phyloP scores from a whole-genome alignment of 495 filamentous ascomycete species.

The Lindgomyces ingoldianus region DNA sequence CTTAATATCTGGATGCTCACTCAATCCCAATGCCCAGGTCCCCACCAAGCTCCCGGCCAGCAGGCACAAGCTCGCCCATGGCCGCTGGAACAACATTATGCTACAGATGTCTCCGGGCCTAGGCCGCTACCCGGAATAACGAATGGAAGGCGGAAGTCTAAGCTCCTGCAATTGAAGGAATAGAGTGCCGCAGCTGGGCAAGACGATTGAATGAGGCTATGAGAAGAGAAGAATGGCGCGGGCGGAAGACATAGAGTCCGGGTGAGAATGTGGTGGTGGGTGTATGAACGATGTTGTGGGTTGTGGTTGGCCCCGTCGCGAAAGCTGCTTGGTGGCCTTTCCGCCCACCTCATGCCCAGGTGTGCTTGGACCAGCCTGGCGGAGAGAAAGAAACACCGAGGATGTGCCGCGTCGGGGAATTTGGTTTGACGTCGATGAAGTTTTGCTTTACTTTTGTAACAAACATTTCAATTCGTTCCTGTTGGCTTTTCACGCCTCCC shows the following conservation, averaged over 20 bases:
- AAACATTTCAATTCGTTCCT: neutral
- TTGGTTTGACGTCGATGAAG: neutral
- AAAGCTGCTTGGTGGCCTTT: constrained; percentile 30
- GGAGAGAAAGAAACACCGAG: neutral
- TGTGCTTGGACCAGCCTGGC: too few relatives aligned
- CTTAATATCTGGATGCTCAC: constrained; percentile 52
- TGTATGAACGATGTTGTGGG: neutral
- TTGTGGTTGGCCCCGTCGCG: too few relatives aligned
- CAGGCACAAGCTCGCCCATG: constrained; percentile 36
- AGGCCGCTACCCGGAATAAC: neutral
- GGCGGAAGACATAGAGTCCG: constrained; percentile 21
- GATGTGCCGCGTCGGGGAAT: neutral
- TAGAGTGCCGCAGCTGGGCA: neutral
- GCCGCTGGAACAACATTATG: constrained; percentile 34
- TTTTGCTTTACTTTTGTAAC: neutral
- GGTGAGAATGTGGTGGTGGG: neutral
- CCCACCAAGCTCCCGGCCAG: constrained; percentile 34
- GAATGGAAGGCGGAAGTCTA: constrained; percentile 14
- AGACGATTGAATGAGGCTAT: constrained; percentile 11
- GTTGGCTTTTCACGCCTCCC: neutral
- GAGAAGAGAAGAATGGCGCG: constrained; percentile 30
- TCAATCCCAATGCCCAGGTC: constrained; percentile 21
- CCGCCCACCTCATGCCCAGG: too few relatives aligned
- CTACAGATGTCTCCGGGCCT: neutral
- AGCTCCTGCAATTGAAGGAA: constrained; percentile 19